Percentiles rank a stretch among this genome's conserved stretches.
phyloP scores from a whole-genome alignment of 441 rosid genomes.

The California macrophylla region DNA sequence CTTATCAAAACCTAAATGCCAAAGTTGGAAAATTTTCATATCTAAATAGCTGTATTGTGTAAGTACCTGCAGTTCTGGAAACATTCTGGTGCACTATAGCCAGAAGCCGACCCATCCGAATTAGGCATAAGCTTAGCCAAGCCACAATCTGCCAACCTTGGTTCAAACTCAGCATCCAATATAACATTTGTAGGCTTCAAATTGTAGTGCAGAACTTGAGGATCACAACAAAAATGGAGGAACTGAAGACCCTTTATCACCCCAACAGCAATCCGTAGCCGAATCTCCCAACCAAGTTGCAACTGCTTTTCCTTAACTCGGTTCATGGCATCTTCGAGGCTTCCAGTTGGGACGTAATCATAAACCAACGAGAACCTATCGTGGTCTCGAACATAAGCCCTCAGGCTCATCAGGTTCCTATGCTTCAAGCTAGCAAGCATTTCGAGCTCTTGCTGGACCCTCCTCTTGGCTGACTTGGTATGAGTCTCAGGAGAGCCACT shows the following conservation, averaged over 20 bases:
- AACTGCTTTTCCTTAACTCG: slow-evolving; percentile 51
- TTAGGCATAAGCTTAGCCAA: slow-evolving; percentile 54
- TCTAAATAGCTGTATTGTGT: background rate
- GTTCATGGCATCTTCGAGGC: slow-evolving; percentile 76
- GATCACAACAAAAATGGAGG: slow-evolving; percentile 58
- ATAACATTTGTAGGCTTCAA: slow-evolving; percentile 85
- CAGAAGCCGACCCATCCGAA: slow-evolving; percentile 37
- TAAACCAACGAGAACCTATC: slow-evolving; percentile 66
- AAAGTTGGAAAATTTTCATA: background rate
- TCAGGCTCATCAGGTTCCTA: slow-evolving; percentile 71
- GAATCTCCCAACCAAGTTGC: slow-evolving; percentile 70
- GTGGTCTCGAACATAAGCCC: slow-evolving; percentile 75
- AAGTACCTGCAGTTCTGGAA: slow-evolving; percentile 65
- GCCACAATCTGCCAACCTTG: slow-evolving; percentile 71
- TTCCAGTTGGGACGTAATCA: slow-evolving; percentile 69
- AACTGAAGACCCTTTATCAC: slow-evolving; percentile 75
- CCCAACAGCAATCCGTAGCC: slow-evolving; percentile 78
- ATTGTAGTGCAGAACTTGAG: slow-evolving; percentile 68
- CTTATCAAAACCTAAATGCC: background rate
- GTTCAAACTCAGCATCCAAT: slow-evolving; percentile 85
- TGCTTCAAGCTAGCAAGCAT: slow-evolving; percentile 70
- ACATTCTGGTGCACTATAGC: slow-evolving; percentile 71
- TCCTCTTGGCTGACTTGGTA: slow-evolving; percentile 58
- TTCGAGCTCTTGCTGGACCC: slow-evolving; percentile 73
- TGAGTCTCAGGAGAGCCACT: slow-evolving; percentile 41